These are phyloP conservation scores for Discostella stelligeroides DNA, from an alignment of 108 stramenopile species.

Conservation along the genomic window DNA sequence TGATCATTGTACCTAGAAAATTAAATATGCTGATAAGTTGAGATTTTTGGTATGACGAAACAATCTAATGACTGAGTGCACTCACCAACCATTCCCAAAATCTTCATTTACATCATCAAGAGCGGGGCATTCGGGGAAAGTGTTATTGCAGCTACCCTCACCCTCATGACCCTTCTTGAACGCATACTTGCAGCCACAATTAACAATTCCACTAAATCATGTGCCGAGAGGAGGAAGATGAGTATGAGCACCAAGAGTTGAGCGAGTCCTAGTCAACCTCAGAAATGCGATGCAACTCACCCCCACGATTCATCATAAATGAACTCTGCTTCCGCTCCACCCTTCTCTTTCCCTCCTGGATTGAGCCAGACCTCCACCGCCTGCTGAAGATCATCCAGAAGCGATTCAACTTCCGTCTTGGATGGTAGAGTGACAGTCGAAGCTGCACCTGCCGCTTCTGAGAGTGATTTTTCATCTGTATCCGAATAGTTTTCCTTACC, in stretches of 20 bases:
- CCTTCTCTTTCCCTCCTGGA: slow-evolving; percentile 65
- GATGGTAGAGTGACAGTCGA: slow-evolving; percentile 56
- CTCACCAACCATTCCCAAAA: slow-evolving; percentile 83
- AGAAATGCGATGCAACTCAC: too few relatives aligned
- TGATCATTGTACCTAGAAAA: slow-evolving; percentile 83
- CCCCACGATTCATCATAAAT: slow-evolving; percentile 91
- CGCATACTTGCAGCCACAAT: slow-evolving; percentile 89
- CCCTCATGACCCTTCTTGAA: slow-evolving; percentile 26
- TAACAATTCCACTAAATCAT: slow-evolving; percentile 67
- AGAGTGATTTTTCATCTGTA: slow-evolving; percentile 33
- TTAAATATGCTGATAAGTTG: slow-evolving; percentile 19
- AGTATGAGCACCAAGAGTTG: background rate
- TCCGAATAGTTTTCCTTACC: slow-evolving; percentile 39
- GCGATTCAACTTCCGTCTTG: slow-evolving; percentile 50
- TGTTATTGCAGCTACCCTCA: slow-evolving; percentile 67
- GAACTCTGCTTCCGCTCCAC: slow-evolving; percentile 82
- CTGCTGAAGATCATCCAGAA: slow-evolving; percentile 61
- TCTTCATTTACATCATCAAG: slow-evolving; percentile 84
- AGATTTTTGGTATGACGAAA: slow-evolving; percentile 25
- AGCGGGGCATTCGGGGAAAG: slow-evolving; percentile 82
- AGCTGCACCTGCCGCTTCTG: slow-evolving; percentile 50
- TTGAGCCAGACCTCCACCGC: slow-evolving; percentile 88
- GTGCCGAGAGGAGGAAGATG: background rate
- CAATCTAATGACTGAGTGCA: background rate
- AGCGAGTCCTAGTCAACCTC: background rate